Conservation (phyloP, 352 stramenopile genomes). For the Phytophthora europaea region DNA sequence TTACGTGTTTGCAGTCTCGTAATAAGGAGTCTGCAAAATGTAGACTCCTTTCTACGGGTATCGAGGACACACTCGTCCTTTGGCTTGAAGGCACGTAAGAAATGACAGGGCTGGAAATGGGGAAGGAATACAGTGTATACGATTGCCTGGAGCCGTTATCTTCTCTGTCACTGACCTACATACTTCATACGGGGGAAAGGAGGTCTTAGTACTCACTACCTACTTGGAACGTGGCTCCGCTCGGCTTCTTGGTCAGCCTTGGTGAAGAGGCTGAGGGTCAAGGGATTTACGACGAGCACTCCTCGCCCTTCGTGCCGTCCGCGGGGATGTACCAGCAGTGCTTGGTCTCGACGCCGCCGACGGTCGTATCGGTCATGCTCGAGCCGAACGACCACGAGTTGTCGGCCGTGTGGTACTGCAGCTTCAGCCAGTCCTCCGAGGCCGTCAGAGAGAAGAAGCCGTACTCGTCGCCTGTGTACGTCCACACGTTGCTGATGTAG, state of each 20-base stretch:
- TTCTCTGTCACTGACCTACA: constrained; percentile 38
- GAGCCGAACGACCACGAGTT: constrained; percentile 62
- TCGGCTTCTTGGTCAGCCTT: constrained; percentile 6
- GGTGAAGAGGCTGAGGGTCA: constrained; percentile 8
- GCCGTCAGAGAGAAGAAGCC: constrained; percentile 75
- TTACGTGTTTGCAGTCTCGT: not conserved
- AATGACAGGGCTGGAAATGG: constrained; percentile 1
- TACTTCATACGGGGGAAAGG: constrained; percentile 26
- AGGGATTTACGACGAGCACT: constrained; percentile 36
- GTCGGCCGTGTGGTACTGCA: constrained; percentile 80
- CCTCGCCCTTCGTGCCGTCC: constrained; percentile 45
- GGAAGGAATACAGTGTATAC: constrained; percentile 12
- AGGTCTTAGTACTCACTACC: constrained; percentile 36
- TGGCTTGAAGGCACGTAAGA: not conserved
- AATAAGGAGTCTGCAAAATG: not conserved
- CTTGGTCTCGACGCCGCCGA: constrained; percentile 66
- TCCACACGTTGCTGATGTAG: constrained; percentile 75
- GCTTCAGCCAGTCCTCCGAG: constrained; percentile 69
- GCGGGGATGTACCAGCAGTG: constrained; percentile 83
- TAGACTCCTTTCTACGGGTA: not conserved
- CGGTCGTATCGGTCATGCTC: constrained; percentile 47
- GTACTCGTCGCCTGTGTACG: constrained; percentile 71
- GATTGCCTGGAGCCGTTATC: constrained; percentile 23
- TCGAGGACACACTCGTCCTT: not conserved
- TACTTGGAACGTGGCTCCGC: constrained; percentile 5